Base-by-base conservation (phyloP, 1,284 basidiomycete genomes). In the Cryptococcus floricola region DNA sequence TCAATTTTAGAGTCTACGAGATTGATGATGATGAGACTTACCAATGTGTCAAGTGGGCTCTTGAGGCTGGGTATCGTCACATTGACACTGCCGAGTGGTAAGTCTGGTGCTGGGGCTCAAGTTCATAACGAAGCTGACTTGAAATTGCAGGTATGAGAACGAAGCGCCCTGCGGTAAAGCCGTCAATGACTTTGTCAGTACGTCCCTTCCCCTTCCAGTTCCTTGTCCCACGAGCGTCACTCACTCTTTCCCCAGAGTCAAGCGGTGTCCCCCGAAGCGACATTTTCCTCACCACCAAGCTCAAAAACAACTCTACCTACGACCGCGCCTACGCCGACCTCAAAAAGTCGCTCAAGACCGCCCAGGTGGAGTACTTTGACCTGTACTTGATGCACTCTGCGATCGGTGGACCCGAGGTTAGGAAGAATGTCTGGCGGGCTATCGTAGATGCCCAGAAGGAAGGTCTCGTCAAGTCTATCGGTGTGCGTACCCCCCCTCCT, bases 221-320 rank as follows among this genome's bases (percentile, higher is more conserved):
- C 46, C 19, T 38, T 8, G 25, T 28, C 25, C 31, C 12, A 10
- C 10, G 10, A 34, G 31, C 10, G 31, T 5, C 4, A 8, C 27
- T 42, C 27, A 13, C 39, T 18, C 2, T 14, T 48, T 12, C 9
- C 43, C 16, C 51, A 64, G 58, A 62, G 42, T 50, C 52, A 4
- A 65, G 64, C 16, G 52, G 55, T 48, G 78, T 80, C 10, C 80
- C 81, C 44, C 83, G 85, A 37, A 76, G 78, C 7, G 81, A 81
- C 19, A 80, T 89, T 59, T 87, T 84, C 77, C 84, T 83, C 72
- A 86, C 84, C 28, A 85, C 85, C 34, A 87, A 89, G 71, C 79
- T 88, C 52, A 85, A 81, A 75, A 66, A 75, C 45, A 87, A 88
- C 68, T 71, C 77, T 39, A 80, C 80, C 10, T 84, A 84, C 71